These are phyloP conservation scores for Casaregolazyma suthepensis DNA, from an alignment of 1,139 yeast species.

Conservation along the genomic window DNA sequence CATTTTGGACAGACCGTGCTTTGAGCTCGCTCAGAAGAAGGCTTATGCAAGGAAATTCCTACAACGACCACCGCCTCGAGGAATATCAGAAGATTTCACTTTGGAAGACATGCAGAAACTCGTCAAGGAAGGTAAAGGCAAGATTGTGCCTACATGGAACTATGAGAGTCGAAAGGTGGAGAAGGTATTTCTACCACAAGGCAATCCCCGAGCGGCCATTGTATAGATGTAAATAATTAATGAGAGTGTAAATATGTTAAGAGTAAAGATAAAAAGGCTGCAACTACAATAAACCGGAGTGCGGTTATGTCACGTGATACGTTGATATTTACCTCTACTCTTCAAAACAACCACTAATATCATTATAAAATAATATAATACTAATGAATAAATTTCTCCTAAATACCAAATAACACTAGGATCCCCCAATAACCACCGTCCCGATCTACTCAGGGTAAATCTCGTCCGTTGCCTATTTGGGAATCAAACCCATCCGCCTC, in stretches of 20 bases:
- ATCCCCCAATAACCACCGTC: too few species aligned
- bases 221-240: conserved; percentile 5
- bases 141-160: conserved; percentile 45
- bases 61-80: conserved; percentile 16
- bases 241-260: not conserved
- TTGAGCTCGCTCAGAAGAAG: conserved; percentile 19
- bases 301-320: too few species aligned
- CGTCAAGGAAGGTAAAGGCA: conserved; percentile 35
- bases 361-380: too few species aligned
- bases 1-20: conserved; percentile 35
- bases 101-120: conserved; percentile 29
- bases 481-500: not conserved
- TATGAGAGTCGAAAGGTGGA: conserved; percentile 42
- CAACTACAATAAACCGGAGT: too few species aligned
- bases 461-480: not conserved
- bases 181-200: conserved; percentile 17
- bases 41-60: conserved; percentile 38
- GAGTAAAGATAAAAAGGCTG: not conserved
- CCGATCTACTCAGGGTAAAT: not conserved
- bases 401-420: not conserved
- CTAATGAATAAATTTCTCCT: not conserved
- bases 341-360: too few species aligned
- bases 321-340: too few species aligned
- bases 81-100: conserved; percentile 15
- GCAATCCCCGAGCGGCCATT: conserved; percentile 17